A percentile compares a stretch with the other conserved stretches of the same genome.
Evolutionary conservation across 352 stramenopile genomes (phyloP).

Genomic region (Pythium vanterpoolii): DNA sequence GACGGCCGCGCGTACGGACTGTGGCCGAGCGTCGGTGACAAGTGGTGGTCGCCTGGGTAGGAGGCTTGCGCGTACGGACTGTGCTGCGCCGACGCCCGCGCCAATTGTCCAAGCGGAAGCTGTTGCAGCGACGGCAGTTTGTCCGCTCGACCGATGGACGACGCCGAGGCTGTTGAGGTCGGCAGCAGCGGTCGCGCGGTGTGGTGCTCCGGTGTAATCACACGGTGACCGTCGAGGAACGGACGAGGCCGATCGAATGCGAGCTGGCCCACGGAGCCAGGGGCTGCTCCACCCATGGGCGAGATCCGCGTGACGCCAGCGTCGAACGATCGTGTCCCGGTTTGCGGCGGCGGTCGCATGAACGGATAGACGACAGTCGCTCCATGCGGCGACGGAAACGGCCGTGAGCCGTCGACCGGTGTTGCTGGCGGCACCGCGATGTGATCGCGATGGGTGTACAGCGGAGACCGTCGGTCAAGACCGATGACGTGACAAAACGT

Average conservation of each 20-base stretch:
- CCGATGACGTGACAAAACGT: no score
- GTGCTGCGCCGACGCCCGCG: not conserved
- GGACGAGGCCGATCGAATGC: slow-evolving; percentile 4
- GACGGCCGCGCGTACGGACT: slow-evolving; percentile 3
- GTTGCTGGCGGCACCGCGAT: slow-evolving; percentile 1
- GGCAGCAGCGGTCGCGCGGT: not conserved
- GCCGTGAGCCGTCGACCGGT: not conserved
- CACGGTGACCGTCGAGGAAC: not conserved
- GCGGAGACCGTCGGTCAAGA: not conserved
- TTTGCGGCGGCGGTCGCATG: not conserved
- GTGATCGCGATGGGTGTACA: not conserved
- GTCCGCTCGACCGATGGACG: not conserved
- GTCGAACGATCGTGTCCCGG: slow-evolving; percentile 12
- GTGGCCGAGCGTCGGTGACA: not conserved
- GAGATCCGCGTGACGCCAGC: slow-evolving; percentile 19
- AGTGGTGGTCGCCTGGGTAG: not conserved
- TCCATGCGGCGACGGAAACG: slow-evolving; percentile 8
- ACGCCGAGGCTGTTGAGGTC: not conserved
- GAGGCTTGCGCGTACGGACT: not conserved
- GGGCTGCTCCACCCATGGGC: slow-evolving; percentile 14
- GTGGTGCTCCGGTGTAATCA: no score
- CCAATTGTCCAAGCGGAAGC: slow-evolving; percentile 7
- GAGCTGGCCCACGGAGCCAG: not conserved
- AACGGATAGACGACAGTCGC: slow-evolving; percentile 9
- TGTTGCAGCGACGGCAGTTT: slow-evolving; percentile 18